Percentiles rank a stretch among this genome's conserved stretches.
Conservation (phyloP, 169 alveolate species). For the Besnoitia besnoiti region DNA sequence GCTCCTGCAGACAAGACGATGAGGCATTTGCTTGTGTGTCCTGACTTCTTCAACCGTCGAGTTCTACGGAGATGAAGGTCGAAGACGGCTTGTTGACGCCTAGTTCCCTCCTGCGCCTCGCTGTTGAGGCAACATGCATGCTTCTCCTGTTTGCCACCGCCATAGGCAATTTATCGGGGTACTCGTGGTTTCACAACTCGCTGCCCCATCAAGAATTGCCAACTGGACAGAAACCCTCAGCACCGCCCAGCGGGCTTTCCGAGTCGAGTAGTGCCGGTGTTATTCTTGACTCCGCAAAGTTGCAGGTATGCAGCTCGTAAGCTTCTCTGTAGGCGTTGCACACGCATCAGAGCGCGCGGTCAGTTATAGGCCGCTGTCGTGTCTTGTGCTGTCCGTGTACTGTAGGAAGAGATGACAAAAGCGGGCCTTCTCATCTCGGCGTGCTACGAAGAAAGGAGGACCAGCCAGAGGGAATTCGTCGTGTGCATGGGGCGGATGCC, state of each 20-base stretch:
- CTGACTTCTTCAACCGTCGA: not conserved
- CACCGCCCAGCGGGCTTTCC: constrained; percentile 1
- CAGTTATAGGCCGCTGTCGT: too few relatives aligned
- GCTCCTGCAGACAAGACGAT: too few relatives aligned
- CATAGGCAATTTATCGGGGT: constrained; percentile 13
- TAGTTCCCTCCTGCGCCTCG: not conserved
- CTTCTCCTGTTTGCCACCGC: not conserved
- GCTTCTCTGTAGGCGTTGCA: too few relatives aligned
- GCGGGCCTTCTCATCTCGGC: not conserved
- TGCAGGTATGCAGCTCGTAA: not conserved
- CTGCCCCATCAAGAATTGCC: not conserved
- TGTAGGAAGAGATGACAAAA: constrained; percentile 22
- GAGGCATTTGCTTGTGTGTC: not conserved
- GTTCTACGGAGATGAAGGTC: not conserved
- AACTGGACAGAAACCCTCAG: not conserved
- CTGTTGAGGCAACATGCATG: not conserved
- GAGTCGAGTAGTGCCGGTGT: too few relatives aligned
- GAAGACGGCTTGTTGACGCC: not conserved
- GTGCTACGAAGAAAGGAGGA: constrained; percentile 29
- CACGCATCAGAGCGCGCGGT: too few relatives aligned
- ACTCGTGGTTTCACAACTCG: not conserved
- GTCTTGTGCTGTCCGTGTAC: too few relatives aligned
- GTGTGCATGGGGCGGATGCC: constrained; percentile 5
- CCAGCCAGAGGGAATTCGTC: not conserved
- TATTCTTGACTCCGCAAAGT: not conserved